Evolutionary conservation across 2,329 filamentous ascomycete species (phyloP), one percentile per base, ranked within the genome.

Genomic region (Trichoderma afroharzianum): DNA sequence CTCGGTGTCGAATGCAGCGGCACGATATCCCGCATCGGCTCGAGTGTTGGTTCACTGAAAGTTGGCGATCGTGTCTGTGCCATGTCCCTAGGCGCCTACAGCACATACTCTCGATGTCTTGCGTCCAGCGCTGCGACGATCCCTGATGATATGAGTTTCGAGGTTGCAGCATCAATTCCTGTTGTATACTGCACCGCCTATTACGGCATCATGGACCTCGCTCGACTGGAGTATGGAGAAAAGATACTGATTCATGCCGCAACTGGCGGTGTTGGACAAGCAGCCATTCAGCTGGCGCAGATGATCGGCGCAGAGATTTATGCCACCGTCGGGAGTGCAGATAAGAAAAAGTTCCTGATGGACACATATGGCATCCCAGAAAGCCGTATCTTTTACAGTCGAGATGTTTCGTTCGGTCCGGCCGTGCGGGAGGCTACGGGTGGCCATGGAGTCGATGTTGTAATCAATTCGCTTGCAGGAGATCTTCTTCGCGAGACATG

Each of bases 1-100:
- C 74, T 80, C 3, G 82, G 82, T 9, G 79, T 82, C 36, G 85
- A 87, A 72, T 81, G 79, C 69, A 81, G 81, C 43, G 82, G 82
- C 5, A 77, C 77, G 0, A 75, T 84, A 6, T 80, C 83, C 36
- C 79, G 81, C 0, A 82, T 93, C 15, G 93, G 93, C 8, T 80
- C 86, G 1, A 84, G 83, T 4, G 90, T 93, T 3, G 88, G 82
- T n/a, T 82, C 81, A 28, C 86, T 95, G 71, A 83, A 88, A 73
- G 77, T 86, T 6, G 93, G 94, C 71, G 93, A 97, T 82, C 90
- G 92, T 74, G 90, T 97, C 14, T 93, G 94, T 14, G 79, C 79
- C 53, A 76, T 80, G 76, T 81, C 76, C 0, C 69, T 77, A 1
- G 79, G 81, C 4, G 79, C 79, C 1, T 81, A 81, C 62, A 76